Conservation (phyloP, 805 yeast genomes). For the Ogataea degrootiae region DNA sequence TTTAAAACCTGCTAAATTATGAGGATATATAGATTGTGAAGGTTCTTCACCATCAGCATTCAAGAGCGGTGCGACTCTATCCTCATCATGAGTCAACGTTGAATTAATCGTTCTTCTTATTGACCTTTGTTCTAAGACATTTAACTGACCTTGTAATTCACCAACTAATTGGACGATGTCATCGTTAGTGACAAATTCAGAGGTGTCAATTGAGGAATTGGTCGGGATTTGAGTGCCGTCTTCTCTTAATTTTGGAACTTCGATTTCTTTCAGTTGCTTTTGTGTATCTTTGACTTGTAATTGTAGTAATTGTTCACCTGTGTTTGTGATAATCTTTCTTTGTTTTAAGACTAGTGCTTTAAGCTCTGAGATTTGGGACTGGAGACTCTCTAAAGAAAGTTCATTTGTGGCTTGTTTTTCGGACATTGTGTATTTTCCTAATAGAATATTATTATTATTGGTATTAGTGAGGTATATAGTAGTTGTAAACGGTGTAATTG, state of each 20-base stretch:
- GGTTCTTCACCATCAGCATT: constrained; percentile 78
- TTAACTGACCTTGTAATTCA: constrained; percentile 85
- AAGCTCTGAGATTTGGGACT: constrained; percentile 47
- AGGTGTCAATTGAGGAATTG: constrained; percentile 31
- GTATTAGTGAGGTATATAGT: no score
- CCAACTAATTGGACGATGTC: constrained; percentile 84
- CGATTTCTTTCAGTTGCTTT: constrained; percentile 19
- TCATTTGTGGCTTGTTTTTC: constrained; percentile 48
- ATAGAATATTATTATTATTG: no score
- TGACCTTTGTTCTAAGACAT: constrained; percentile 70
- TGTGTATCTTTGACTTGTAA: constrained; percentile 58
- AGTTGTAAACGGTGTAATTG: no score
- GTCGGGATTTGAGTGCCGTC: constrained; percentile 10
- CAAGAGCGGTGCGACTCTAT: constrained; percentile 61
- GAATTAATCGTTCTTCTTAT: constrained; percentile 68
- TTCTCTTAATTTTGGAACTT: constrained; percentile 18
- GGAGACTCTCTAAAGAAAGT: constrained; percentile 24
- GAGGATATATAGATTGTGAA: constrained; percentile 49
- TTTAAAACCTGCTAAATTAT: constrained; percentile 48
- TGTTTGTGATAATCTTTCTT: constrained; percentile 57
- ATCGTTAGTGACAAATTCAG: constrained; percentile 70
- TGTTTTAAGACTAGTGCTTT: constrained; percentile 59
- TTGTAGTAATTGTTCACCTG: constrained; percentile 75
- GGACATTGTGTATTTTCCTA: constrained; percentile 19
- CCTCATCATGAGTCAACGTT: constrained; percentile 37